phyloP scores from a whole-genome alignment of 768 basidiomycete genomes.

The Pholiota microspora region DNA sequence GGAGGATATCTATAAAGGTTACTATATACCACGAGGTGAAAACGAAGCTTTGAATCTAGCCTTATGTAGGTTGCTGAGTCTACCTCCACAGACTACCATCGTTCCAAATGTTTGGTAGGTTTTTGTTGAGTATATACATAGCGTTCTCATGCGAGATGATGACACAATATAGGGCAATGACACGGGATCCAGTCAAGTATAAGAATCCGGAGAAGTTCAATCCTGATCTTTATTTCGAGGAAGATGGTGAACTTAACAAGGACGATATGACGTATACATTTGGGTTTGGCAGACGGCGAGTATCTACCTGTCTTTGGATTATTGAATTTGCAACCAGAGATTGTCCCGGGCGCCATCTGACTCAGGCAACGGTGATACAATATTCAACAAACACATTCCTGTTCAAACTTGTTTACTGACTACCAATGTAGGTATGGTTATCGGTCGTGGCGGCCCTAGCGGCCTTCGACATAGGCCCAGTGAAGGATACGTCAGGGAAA shows the following conservation, averaged over 20 bases:
- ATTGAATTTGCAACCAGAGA: too few species aligned
- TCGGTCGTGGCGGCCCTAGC: background rate
- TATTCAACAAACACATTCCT: background rate
- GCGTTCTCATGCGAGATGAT: background rate
- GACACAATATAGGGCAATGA: constrained; percentile 35
- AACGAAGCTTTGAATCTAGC: background rate
- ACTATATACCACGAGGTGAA: background rate
- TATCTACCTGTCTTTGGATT: background rate
- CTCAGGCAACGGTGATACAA: too few species aligned
- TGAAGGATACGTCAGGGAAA: background rate
- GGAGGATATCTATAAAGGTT: background rate
- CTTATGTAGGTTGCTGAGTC: background rate
- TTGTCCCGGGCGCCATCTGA: too few species aligned
- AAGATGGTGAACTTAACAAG: constrained; percentile 21
- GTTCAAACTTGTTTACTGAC: background rate
- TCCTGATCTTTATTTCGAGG: background rate
- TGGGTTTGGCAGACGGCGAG: constrained; percentile 32
- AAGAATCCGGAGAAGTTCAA: constrained; percentile 47
- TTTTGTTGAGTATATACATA: background rate
- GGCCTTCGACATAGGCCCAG: background rate
- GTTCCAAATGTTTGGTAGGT: background rate
- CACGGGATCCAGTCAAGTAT: constrained; percentile 48
- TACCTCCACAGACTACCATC: background rate
- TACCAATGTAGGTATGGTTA: background rate
- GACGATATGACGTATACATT: constrained; percentile 23